Evolutionary conservation across 805 yeast species (phyloP), one percentile per base, ranked within the genome.

Genomic region (Pichia heedii): DNA sequence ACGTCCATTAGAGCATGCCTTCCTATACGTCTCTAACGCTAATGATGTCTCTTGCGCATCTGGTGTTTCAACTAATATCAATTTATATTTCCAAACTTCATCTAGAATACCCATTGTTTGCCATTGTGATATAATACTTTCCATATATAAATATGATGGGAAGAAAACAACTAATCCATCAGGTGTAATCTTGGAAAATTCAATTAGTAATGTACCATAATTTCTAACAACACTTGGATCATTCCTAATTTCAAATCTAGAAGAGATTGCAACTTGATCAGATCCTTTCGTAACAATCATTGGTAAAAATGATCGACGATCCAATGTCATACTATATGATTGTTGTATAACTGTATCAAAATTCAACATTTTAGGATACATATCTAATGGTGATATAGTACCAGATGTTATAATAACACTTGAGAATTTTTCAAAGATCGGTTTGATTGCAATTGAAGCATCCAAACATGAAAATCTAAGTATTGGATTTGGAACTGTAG

Each of bases 141-240:
- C 99, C 98, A 93, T 93, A 62, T 93, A 94, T 33, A 93, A 70
- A 69, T 93, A 93, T 1, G 96, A 84, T 0, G 99, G 99, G 66
- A 93, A 93, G 68, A 93, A 93, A 33, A 93, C 97, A 39, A 93
- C 98, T 74, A 93, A 70, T 4, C 99, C 99, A 66, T 93, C 99
- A 0, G 99, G 99, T 0, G 97, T 90, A 41, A 87, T 82, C 55
- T 93, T 93, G 13, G 97, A 76, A 60, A 88, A 90, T 63, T 93
- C 97, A 39, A 93, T 82, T 44, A 93, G 65, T 54, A 93, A 69
- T 3, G 94, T 85, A 4, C 99, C 99, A 61, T 93, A 93, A 62
- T 93, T 93, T 60, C 99, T 77, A 30, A 93, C 97, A 43, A 93
- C 96, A 55, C 96, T 85, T 5, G 98, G 98, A 62, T 93, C 98